phyloP scores from a whole-genome alignment of 1,284 basidiomycete species.

The Fomitiporia mediterranea region DNA sequence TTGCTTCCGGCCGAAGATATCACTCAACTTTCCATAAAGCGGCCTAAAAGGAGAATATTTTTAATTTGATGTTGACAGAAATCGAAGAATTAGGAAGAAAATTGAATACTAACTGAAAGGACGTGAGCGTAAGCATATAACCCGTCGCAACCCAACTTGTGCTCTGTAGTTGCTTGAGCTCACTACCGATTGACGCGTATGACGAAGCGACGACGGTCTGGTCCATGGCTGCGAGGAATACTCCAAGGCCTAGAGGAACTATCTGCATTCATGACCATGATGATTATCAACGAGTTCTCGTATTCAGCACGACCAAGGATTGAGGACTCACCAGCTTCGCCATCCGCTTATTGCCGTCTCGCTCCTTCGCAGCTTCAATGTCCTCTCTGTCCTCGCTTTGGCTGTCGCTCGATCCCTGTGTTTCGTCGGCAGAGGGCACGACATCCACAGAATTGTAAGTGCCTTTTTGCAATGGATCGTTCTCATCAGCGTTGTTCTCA shows the following conservation, averaged over 20 bases:
- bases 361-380: slow-evolving; percentile 7
- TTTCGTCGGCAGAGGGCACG: slow-evolving; percentile 9
- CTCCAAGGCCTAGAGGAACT: slow-evolving; percentile 52
- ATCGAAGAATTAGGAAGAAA: not conserved
- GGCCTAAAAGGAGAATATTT: slow-evolving; percentile 42
- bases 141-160: slow-evolving; percentile 64
- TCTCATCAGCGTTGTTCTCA: not conserved
- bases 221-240: slow-evolving; percentile 57
- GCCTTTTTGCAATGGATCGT: not conserved
- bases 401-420: not conserved
- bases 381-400: slow-evolving; percentile 1
- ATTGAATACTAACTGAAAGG: slow-evolving; percentile 47
- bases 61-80: not conserved
- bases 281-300: not conserved
- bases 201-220: slow-evolving; percentile 55
- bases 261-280: slow-evolving; percentile 33
- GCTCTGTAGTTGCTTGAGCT: slow-evolving; percentile 57
- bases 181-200: slow-evolving; percentile 58
- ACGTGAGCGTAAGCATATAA: slow-evolving; percentile 56
- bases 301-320: not conserved
- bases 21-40: slow-evolving; percentile 59
- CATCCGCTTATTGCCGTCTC: slow-evolving; percentile 12
- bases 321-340: slow-evolving; percentile 9
- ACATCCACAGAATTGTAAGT: slow-evolving; percentile 9
- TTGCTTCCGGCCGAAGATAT: slow-evolving; percentile 58